phyloP scores from a whole-genome alignment of 768 basidiomycete genomes.

The Pulveroboletus ravenelii region DNA sequence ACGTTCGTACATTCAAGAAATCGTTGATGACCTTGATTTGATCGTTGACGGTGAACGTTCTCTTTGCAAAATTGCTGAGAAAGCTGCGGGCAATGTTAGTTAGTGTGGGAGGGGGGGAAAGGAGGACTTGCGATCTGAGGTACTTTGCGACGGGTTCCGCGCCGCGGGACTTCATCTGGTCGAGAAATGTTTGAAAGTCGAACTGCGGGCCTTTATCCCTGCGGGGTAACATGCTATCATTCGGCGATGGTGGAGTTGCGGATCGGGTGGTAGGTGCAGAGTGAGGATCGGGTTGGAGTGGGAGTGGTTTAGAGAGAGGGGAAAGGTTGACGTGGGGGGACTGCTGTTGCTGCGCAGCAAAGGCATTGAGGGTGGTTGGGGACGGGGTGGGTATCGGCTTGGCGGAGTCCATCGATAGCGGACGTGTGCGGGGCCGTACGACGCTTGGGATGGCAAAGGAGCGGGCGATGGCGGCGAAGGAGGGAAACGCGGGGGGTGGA shows the following conservation, averaged over 20 bases:
- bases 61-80: slow-evolving; percentile 87
- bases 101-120: background rate
- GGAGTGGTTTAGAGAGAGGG: too few relatives aligned
- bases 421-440: slow-evolving; percentile 20
- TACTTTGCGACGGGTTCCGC: slow-evolving; percentile 95
- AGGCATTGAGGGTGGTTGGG: background rate
- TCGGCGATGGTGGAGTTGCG: slow-evolving; percentile 21
- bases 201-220: slow-evolving; percentile 51
- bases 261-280: slow-evolving; percentile 19
- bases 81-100: slow-evolving; percentile 51
- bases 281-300: slow-evolving; percentile 1
- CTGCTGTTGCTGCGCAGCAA: background rate
- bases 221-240: slow-evolving; percentile 18
- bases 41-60: slow-evolving; percentile 86
- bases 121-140: slow-evolving; percentile 76
- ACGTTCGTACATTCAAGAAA: slow-evolving; percentile 63
- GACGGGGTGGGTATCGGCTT: background rate
- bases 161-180: slow-evolving; percentile 84
- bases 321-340: background rate
- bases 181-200: slow-evolving; percentile 92
- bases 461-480: slow-evolving; percentile 54
- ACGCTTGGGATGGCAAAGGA: slow-evolving; percentile 51
- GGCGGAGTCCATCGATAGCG: slow-evolving; percentile 7
- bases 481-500: background rate
- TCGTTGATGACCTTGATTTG: slow-evolving; percentile 95